These are phyloP conservation scores for Aspergillus cejpii DNA, from an alignment of 2,329 filamentous ascomycete genomes.

Conservation along the genomic window DNA sequence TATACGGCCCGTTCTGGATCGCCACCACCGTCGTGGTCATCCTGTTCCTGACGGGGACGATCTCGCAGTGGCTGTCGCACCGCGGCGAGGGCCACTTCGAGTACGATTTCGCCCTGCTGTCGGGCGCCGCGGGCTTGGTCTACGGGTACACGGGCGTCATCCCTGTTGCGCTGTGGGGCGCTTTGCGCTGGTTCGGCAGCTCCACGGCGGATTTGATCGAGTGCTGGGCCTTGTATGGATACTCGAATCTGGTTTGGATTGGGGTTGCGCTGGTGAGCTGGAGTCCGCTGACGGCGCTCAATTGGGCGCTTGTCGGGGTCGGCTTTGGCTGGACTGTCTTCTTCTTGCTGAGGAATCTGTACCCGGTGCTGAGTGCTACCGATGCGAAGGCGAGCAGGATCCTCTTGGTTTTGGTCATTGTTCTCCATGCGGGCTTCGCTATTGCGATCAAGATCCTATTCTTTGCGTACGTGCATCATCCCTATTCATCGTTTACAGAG, in stretches of 20 bases:
- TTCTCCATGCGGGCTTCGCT: constrained; percentile 79
- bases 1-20: constrained; percentile 98
- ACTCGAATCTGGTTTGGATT: constrained; percentile 96
- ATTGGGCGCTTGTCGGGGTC: constrained; percentile 87
- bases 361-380: constrained; percentile 85
- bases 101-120: constrained; percentile 86
- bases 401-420: constrained; percentile 73
- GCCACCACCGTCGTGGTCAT: constrained; percentile 96
- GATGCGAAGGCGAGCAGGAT: constrained; percentile 88
- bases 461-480: constrained; percentile 59
- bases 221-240: constrained; percentile 92
- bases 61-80: constrained; percentile 76
- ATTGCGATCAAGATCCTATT: constrained; percentile 95
- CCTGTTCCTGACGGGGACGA: constrained; percentile 88
- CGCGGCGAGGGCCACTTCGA: constrained; percentile 65
- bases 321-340: constrained; percentile 76
- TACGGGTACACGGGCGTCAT: constrained; percentile 93
- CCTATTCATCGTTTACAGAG: constrained; percentile 9
- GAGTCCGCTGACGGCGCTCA: constrained; percentile 77
- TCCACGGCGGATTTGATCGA: constrained; percentile 89
- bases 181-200: constrained; percentile 90
- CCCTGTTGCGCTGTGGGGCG: constrained; percentile 76
- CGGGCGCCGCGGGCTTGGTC: constrained; percentile 81
- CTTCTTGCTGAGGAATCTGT: constrained; percentile 79
- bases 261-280: constrained; percentile 86